These are phyloP conservation scores for Solanum stenotomum DNA, from an alignment of 257 asterid species.

Conservation along the genomic window DNA sequence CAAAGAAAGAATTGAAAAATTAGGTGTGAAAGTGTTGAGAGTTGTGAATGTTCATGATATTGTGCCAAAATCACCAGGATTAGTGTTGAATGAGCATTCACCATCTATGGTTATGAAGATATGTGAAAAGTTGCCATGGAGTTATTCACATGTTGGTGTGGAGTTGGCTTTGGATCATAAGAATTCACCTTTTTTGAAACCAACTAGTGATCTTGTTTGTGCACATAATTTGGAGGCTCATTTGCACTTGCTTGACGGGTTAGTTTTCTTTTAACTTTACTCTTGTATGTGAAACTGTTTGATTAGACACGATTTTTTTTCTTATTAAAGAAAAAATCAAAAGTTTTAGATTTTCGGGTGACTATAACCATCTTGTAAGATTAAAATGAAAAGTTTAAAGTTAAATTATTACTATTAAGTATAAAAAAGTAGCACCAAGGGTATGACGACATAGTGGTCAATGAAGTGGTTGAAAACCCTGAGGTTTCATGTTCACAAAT, in stretches of 20 bases:
- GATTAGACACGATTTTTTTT: no score
- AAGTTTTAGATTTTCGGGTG: no score
- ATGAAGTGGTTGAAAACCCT: no score
- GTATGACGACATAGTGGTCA: no score
- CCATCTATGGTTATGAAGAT: constrained; percentile 14
- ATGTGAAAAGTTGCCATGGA: constrained; percentile 36
- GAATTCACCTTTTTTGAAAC: constrained; percentile 34
- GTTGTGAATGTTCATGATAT: constrained; percentile 40
- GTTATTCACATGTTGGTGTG: constrained; percentile 47
- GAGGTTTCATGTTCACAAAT: no score
- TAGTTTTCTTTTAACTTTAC: not conserved
- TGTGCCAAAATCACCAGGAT: constrained; percentile 42
- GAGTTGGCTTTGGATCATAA: constrained; percentile 36
- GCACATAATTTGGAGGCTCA: constrained; percentile 50
- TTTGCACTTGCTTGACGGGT: constrained; percentile 57
- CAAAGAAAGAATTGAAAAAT: constrained; percentile 17
- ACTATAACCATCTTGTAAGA: no score
- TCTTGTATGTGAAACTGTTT: not conserved
- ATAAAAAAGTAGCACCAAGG: no score
- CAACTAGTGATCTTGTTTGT: constrained; percentile 12
- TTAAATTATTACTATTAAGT: no score
- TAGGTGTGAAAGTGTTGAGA: constrained; percentile 40
- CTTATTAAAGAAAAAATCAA: no score
- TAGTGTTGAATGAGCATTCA: constrained; percentile 25
- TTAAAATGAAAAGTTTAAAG: no score